These are phyloP conservation scores for Ceratorhiza oryzae-sativae DNA, from an alignment of 1,284 basidiomycete genomes.

Conservation along the genomic window DNA sequence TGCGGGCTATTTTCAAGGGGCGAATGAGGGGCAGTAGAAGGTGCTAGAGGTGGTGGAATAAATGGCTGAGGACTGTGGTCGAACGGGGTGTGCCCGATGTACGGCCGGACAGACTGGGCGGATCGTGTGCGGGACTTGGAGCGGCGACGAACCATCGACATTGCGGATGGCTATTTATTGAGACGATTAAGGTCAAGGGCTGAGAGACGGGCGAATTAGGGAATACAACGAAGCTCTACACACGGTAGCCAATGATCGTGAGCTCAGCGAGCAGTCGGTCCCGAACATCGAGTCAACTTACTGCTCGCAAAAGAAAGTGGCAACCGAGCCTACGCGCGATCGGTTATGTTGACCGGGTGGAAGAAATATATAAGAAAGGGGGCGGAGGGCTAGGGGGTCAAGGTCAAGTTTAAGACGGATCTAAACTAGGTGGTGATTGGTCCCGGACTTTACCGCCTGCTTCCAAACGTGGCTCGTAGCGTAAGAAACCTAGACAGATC, in stretches of 20 bases:
- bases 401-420: constrained; percentile 15
- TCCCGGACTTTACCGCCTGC: constrained; percentile 16
- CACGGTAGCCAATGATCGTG: neutral
- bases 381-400: constrained; percentile 22
- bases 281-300: constrained; percentile 5
- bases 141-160: constrained; percentile 22
- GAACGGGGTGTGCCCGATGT: constrained; percentile 30
- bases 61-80: constrained; percentile 34
- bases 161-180: neutral
- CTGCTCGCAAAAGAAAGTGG: neutral
- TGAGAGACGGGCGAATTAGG: neutral
- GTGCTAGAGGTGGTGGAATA: constrained; percentile 31
- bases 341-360: constrained; percentile 3
- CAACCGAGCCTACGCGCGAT: neutral
- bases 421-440: constrained; percentile 33
- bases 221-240: constrained; percentile 14
- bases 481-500: constrained; percentile 22
- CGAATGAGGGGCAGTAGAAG: constrained; percentile 20
- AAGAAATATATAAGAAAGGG: neutral
- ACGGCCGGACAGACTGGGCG: constrained; percentile 17
- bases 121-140: constrained; percentile 25
- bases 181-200: neutral
- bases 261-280: neutral
- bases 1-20: constrained; percentile 18
- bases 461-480: constrained; percentile 26